phyloP scores from a whole-genome alignment of 192 early-diverging fungal species.

The Backusella mclennaniae region DNA sequence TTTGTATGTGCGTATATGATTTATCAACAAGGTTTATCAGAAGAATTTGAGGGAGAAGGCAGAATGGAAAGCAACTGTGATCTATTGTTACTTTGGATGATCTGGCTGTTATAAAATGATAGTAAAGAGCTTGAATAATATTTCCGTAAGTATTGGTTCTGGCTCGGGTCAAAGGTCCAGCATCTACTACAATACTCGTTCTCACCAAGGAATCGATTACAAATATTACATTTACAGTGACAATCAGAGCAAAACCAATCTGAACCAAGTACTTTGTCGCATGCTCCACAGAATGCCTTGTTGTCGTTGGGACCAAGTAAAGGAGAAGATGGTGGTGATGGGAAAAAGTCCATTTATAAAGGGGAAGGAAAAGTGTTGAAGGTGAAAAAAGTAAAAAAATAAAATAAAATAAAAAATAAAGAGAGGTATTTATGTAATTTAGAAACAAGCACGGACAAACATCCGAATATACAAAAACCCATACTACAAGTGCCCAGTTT shows the following conservation, averaged over 20 bases:
- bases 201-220: constrained; percentile 31
- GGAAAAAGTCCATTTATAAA: constrained; percentile 16
- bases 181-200: constrained; percentile 35
- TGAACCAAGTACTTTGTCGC: constrained; percentile 27
- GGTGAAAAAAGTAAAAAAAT: background rate
- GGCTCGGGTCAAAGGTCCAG: constrained; percentile 26
- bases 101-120: background rate
- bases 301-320: background rate
- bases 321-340: constrained; percentile 24
- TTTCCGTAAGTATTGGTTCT: constrained; percentile 10
- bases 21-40: constrained; percentile 5
- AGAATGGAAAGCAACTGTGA: background rate
- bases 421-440: constrained; percentile 6
- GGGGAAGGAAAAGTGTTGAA: background rate
- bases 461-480: background rate
- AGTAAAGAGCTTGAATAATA: background rate
- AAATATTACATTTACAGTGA: constrained; percentile 29
- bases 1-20: background rate
- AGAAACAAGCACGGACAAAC: constrained; percentile 2
- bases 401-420: background rate
- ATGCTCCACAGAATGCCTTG: constrained; percentile 24
- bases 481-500: background rate
- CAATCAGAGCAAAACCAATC: constrained; percentile 39
- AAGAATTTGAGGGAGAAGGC: constrained; percentile 12
- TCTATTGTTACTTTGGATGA: background rate